Conservation (phyloP, 2,329 filamentous ascomycete species). For the Ambrosiella cleistominuta region DNA sequence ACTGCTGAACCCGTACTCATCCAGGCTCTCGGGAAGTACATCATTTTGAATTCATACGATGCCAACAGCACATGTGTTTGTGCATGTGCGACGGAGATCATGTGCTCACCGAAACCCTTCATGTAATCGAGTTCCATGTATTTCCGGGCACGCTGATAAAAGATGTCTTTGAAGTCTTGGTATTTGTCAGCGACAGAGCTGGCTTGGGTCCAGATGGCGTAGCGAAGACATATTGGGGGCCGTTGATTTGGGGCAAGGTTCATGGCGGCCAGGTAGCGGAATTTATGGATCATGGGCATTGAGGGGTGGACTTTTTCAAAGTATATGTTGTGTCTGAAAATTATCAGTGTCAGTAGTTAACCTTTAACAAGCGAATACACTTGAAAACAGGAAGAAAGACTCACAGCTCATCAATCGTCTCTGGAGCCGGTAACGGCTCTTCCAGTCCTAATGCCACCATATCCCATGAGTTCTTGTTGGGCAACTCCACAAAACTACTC, state of each 20-base stretch:
- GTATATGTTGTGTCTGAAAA: conserved; percentile 55
- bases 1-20: conserved; percentile 70
- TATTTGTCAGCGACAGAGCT: conserved; percentile 74
- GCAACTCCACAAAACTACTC: background rate
- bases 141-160: conserved; percentile 77
- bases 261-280: conserved; percentile 74
- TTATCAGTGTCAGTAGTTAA: background rate
- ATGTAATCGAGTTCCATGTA: conserved; percentile 82
- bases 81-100: conserved; percentile 70
- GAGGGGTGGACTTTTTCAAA: conserved; percentile 83
- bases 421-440: conserved; percentile 39
- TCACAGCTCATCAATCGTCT: conserved; percentile 65
- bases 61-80: conserved; percentile 69
- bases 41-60: conserved; percentile 88
- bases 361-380: background rate
- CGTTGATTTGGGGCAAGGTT: conserved; percentile 73
- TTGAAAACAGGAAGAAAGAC: background rate
- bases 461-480: conserved; percentile 41
- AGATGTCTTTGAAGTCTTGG: conserved; percentile 60
- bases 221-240: conserved; percentile 73
- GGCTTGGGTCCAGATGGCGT: conserved; percentile 93
- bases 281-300: conserved; percentile 74
- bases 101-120: conserved; percentile 77
- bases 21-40: conserved; percentile 95
- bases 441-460: conserved; percentile 43